Evolutionary conservation across 2,329 filamentous ascomycete genomes (phyloP).

Genomic region (Boeremia exigua): DNA sequence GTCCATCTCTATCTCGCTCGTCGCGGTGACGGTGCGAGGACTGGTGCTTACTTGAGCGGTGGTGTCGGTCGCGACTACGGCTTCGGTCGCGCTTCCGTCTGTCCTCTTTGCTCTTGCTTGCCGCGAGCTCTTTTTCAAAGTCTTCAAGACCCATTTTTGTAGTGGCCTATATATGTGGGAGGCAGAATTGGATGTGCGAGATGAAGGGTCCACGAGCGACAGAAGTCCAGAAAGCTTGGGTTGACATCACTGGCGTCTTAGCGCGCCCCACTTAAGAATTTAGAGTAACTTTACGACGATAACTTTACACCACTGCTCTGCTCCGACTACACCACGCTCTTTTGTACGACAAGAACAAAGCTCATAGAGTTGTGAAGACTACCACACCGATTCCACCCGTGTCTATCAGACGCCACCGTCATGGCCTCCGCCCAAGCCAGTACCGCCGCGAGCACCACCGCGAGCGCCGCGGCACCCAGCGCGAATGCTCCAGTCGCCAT

Average conservation of each 20-base stretch:
- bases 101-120: constrained; percentile 64
- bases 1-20: constrained; percentile 55
- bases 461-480: constrained; percentile 3
- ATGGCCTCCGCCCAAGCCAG: constrained; percentile 50
- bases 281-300: constrained; percentile 16
- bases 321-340: constrained; percentile 12
- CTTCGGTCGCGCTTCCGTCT: constrained; percentile 56
- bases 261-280: constrained; percentile 45
- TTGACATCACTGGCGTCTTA: constrained; percentile 37
- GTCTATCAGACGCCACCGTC: constrained; percentile 14
- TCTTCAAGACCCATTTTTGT: constrained; percentile 67
- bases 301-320: constrained; percentile 6
- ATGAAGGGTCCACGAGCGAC: constrained; percentile 29
- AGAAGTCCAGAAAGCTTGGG: constrained; percentile 8
- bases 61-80: constrained; percentile 46
- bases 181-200: constrained; percentile 57
- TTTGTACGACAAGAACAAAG: background rate
- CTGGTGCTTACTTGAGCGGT: constrained; percentile 48
- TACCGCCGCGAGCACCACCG: constrained; percentile 19
- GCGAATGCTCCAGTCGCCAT: constrained; percentile 69
- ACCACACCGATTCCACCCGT: background rate
- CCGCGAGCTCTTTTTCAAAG: constrained; percentile 78
- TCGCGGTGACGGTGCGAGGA: constrained; percentile 53
- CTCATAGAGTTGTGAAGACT: background rate
- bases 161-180: background rate